Base-by-base conservation (phyloP, 164 flowering plant genomes). In the Akebia trifoliata region DNA sequence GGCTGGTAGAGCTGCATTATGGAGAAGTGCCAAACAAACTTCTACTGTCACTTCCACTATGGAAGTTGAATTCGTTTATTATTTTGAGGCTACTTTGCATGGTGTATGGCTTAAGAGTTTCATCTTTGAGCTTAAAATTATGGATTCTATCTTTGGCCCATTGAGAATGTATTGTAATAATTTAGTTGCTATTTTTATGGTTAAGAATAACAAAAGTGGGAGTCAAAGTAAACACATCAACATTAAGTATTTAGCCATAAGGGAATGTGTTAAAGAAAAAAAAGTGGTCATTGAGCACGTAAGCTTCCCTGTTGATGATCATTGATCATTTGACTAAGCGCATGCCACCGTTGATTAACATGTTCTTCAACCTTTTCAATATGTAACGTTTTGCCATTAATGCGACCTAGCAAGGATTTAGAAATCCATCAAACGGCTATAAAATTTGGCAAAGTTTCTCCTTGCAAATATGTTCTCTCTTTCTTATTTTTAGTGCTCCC, bases 61-160 rank as follows among this genome's bases (percentile, higher is more conserved):
- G 63, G 68, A 63, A 37, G 59, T 39, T 2, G 59, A 62, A 42
- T 63, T 68, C 15, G 40, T 68, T 8, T 44, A 67, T 0, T 57
- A 43, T 28, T 58, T 51, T 62, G 63, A 57, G 59, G 60, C 55
- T 2, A 57, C 56, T 8, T 57, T 60, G 21, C 68, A 57, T 37
- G 56, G 49, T 25, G 42, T 57, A 44, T 61, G 62, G 61, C 28
- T 58, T 20, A 43, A 14, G 40, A 51, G 38, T 40, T 57, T 62
- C 34, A 30, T 57, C 9, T 50, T 37, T 22, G 56, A 55, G 35
- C 36, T 63, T 26, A 26, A 35, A 36, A 30, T 58, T 25, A 34
- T 34, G 7, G 68, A 63, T 54, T 44, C 68, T 6, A 69, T 69
- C 12, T 37, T 25, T 6, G 32, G 26, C 59, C 64, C 50, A 38